phyloP scores from a whole-genome alignment of 2,329 filamentous ascomycete genomes.

The Fusarium devonianum region DNA sequence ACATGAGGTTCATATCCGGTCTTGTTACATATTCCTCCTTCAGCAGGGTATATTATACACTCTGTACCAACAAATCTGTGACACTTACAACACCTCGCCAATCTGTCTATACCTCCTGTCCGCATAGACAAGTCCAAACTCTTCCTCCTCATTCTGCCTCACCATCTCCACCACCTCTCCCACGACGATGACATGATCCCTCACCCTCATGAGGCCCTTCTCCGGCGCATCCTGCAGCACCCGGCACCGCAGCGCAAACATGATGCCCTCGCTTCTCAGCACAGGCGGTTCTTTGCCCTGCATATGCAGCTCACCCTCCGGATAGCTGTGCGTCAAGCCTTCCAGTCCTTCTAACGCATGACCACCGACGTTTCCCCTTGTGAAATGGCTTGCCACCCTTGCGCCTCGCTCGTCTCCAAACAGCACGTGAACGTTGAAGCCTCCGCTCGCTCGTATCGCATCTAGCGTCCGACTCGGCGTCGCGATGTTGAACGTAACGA shows the following conservation, averaged over 20 bases:
- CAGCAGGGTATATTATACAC: constrained; percentile 26
- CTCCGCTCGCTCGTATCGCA: constrained; percentile 53
- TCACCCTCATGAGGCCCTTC: constrained; percentile 54
- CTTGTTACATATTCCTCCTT: constrained; percentile 8
- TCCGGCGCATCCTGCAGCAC: constrained; percentile 51
- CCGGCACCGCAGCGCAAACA: constrained; percentile 56
- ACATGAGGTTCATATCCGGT: no score
- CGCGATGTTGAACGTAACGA: constrained; percentile 65
- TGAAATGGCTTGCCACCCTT: constrained; percentile 59
- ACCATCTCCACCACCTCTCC: constrained; percentile 59
- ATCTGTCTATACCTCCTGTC: constrained; percentile 57
- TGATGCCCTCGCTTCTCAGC: constrained; percentile 59
- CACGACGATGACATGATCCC: constrained; percentile 61
- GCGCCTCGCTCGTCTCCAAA: constrained; percentile 56
- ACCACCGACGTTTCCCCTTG: constrained; percentile 54
- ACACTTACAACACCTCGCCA: constrained; percentile 45
- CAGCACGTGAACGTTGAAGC: constrained; percentile 65
- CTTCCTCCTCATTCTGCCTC: constrained; percentile 44
- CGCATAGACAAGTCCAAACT: constrained; percentile 58
- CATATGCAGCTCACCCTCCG: not conserved
- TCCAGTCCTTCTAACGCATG: constrained; percentile 51
- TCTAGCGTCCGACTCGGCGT: constrained; percentile 63
- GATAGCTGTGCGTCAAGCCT: constrained; percentile 24
- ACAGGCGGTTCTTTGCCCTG: constrained; percentile 47
- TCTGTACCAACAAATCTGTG: constrained; percentile 16